A percentile compares a stretch with the other conserved stretches of the same genome.
These are phyloP conservation scores for Psilocybe azurescens DNA, from an alignment of 768 basidiomycete species.

Conservation along the genomic window DNA sequence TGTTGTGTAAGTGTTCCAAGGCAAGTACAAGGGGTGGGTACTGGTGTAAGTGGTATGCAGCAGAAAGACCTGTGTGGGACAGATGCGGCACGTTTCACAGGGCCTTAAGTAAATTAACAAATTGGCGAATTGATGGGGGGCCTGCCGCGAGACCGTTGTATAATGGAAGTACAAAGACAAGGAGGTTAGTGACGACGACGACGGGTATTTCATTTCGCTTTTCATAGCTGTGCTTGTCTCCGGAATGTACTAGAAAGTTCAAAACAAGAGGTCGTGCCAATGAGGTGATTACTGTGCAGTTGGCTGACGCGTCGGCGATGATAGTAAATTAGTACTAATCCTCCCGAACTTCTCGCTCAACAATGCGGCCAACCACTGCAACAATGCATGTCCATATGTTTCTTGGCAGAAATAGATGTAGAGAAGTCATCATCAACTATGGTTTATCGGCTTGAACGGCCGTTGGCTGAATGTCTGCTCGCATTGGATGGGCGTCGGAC, in stretches of 20 bases:
- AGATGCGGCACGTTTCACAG: constrained; percentile 6
- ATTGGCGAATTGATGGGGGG: not conserved
- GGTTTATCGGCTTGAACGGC: no score
- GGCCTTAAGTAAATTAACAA: not conserved
- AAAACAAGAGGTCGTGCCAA: not conserved
- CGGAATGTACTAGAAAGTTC: constrained; percentile 22
- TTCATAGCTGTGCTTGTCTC: constrained; percentile 1
- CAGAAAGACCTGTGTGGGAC: constrained; percentile 9
- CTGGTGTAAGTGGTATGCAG: not conserved
- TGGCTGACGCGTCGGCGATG: not conserved
- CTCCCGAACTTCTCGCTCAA: not conserved
- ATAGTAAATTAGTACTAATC: not conserved
- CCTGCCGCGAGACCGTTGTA: no score
- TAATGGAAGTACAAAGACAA: not conserved
- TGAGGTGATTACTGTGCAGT: constrained; percentile 3
- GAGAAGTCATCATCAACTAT: not conserved
- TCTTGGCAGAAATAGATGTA: not conserved
- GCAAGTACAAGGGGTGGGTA: not conserved
- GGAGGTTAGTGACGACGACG: not conserved
- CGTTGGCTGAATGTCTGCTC: no score
- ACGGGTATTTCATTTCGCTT: not conserved
- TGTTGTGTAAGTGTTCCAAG: not conserved
- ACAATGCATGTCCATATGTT: no score
- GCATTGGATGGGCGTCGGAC: no score
- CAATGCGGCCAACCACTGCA: not conserved